These are phyloP conservation scores for Saccharomyces hybrid DNA, from an alignment of 1,139 yeast species.

Conservation along the genomic window DNA sequence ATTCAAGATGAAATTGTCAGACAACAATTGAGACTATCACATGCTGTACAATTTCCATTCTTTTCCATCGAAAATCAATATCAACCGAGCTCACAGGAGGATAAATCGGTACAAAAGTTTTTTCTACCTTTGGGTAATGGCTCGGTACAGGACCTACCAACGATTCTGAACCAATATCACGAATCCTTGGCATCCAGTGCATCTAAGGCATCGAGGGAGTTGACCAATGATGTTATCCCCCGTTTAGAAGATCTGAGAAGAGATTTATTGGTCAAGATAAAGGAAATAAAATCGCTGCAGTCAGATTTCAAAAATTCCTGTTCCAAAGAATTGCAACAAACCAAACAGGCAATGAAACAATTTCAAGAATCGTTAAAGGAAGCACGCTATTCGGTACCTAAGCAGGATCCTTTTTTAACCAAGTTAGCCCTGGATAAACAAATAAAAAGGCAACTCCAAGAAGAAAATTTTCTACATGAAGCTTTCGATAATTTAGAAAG, in stretches of 20 bases:
- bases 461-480: constrained; percentile 79
- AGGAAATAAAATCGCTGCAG: constrained; percentile 73
- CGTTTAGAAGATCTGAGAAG: constrained; percentile 76
- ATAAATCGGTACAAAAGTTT: constrained; percentile 28
- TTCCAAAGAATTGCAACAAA: constrained; percentile 56
- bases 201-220: constrained; percentile 62
- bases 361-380: constrained; percentile 43
- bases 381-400: constrained; percentile 32
- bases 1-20: constrained; percentile 84
- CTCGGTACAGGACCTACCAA: constrained; percentile 74
- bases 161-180: constrained; percentile 62
- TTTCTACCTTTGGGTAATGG: constrained; percentile 66
- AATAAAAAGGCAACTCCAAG: constrained; percentile 64
- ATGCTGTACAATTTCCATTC: constrained; percentile 60
- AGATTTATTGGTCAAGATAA: constrained; percentile 74
- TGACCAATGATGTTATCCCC: constrained; percentile 63
- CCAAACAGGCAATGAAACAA: constrained; percentile 45
- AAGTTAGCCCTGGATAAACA: constrained; percentile 67
- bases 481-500: constrained; percentile 80
- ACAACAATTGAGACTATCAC: constrained; percentile 73
- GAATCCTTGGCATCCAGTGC: constrained; percentile 63
- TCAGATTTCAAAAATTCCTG: constrained; percentile 78
- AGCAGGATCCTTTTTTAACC: constrained; percentile 70
- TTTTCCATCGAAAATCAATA: constrained; percentile 28
- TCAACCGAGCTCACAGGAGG: constrained; percentile 22